phyloP scores from a whole-genome alignment of 352 stramenopile genomes.

The Saprolegnia diclina region DNA sequence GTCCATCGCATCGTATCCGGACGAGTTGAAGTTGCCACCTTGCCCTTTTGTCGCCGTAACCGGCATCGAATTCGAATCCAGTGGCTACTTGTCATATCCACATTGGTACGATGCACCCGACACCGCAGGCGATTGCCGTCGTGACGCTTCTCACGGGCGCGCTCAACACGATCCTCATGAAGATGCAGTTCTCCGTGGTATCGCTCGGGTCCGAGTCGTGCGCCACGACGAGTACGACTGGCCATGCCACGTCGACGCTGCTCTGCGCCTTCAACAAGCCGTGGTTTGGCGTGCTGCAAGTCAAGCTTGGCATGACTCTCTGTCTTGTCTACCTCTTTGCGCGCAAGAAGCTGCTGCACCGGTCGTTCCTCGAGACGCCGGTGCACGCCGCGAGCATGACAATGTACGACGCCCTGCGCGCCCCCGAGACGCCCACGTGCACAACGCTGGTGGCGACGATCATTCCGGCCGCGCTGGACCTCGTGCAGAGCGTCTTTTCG shows the following conservation, averaged over 20 bases:
- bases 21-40: neutral
- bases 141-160: constrained; percentile 72
- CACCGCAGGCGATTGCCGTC: constrained; percentile 36
- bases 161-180: constrained; percentile 80
- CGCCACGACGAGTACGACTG: too few relatives aligned
- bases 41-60: too few relatives aligned
- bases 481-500: constrained; percentile 77
- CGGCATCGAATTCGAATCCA: too few relatives aligned
- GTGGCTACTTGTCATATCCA: neutral
- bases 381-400: constrained; percentile 32
- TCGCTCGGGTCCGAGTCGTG: constrained; percentile 45
- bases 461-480: constrained; percentile 64
- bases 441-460: constrained; percentile 32
- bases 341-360: constrained; percentile 48
- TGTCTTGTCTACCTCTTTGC: constrained; percentile 67
- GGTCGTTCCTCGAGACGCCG: constrained; percentile 50
- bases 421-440: neutral
- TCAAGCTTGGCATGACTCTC: constrained; percentile 76
- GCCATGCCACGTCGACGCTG: constrained; percentile 27
- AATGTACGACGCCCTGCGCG: neutral
- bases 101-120: neutral
- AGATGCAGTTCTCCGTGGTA: constrained; percentile 66
- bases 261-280: constrained; percentile 71
- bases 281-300: constrained; percentile 78
- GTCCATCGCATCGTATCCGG: neutral